Percentiles rank a stretch among this genome's conserved stretches.
Conservation (phyloP, 2,329 filamentous ascomycete genomes). For the Aureobasidium sp. region DNA sequence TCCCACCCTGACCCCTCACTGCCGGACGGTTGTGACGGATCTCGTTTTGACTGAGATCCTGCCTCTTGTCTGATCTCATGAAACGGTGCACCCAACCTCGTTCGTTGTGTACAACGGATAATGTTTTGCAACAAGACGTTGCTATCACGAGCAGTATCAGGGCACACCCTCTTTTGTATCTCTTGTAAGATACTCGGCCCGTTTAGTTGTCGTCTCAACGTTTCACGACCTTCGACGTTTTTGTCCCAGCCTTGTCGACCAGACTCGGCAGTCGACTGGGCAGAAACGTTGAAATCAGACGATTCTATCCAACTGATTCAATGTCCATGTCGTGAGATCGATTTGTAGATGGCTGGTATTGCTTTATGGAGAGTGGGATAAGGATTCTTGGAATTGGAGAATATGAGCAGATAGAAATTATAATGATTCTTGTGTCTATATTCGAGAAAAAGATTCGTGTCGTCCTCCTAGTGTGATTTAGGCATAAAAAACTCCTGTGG, state of each 20-base stretch:
- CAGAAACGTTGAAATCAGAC: neutral
- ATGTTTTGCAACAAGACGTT: neutral
- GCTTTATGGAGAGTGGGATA: neutral
- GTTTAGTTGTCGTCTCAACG: neutral
- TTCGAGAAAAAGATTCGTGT: neutral
- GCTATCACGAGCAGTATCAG: neutral
- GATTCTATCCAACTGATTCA: neutral
- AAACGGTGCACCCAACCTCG: neutral
- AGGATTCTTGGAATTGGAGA: too few relatives aligned
- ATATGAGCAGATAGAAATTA: neutral
- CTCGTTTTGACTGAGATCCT: conserved; percentile 1
- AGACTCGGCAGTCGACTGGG: neutral
- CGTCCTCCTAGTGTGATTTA: neutral
- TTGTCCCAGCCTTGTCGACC: neutral
- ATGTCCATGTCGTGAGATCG: neutral
- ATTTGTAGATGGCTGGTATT: neutral
- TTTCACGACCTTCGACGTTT: neutral
- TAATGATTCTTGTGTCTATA: conserved; percentile 1
- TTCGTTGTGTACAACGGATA: neutral
- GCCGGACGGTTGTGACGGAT: neutral
- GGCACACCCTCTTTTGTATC: neutral
- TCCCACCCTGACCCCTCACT: neutral
- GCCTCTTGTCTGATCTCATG: neutral
- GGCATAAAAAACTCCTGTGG: neutral
- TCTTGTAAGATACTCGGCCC: neutral